phyloP scores from a whole-genome alignment of 805 yeast species.

The Jamesozyma hellenica region DNA sequence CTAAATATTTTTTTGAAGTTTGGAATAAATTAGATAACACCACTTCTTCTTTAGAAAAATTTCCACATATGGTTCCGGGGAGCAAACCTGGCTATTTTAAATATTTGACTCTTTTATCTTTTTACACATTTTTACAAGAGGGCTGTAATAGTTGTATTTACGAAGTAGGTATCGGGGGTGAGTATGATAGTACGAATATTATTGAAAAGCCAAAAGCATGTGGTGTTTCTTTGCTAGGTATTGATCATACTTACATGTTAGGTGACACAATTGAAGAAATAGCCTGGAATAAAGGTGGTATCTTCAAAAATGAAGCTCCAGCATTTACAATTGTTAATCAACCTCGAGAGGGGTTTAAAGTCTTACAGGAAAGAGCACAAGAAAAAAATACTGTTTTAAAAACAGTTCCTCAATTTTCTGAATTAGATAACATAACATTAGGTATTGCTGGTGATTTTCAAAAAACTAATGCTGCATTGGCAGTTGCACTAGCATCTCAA shows the following conservation, averaged over 20 bases:
- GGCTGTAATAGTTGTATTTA: conserved; percentile 89
- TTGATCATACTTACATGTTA: conserved; percentile 80
- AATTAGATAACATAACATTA: conserved; percentile 33
- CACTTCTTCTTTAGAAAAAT: conserved; percentile 42
- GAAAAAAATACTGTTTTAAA: conserved; percentile 49
- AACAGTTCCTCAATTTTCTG: conserved; percentile 40
- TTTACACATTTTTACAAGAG: conserved; percentile 81
- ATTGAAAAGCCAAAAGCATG: conserved; percentile 71
- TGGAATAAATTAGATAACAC: conserved; percentile 70
- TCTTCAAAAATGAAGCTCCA: conserved; percentile 57
- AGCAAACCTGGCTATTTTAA: conserved; percentile 90
- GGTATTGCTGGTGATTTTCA: conserved; percentile 86
- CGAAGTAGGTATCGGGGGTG: conserved; percentile 98
- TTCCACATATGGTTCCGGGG: conserved; percentile 65
- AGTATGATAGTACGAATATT: conserved; percentile 90
- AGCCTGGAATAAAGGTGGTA: conserved; percentile 96
- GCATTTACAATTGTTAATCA: conserved; percentile 61
- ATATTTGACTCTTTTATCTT: conserved; percentile 77
- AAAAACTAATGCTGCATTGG: conserved; percentile 75
- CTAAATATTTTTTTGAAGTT: conserved; percentile 86
- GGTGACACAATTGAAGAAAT: conserved; percentile 83
- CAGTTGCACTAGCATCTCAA: conserved; percentile 55
- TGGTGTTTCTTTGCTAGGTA: conserved; percentile 79
- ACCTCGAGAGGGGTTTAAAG: conserved; percentile 43
- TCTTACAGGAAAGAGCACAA: conserved; percentile 53